Evolutionary conservation across 2,329 filamentous ascomycete genomes (phyloP).

Genomic region (Dothideomycetes sp.): DNA sequence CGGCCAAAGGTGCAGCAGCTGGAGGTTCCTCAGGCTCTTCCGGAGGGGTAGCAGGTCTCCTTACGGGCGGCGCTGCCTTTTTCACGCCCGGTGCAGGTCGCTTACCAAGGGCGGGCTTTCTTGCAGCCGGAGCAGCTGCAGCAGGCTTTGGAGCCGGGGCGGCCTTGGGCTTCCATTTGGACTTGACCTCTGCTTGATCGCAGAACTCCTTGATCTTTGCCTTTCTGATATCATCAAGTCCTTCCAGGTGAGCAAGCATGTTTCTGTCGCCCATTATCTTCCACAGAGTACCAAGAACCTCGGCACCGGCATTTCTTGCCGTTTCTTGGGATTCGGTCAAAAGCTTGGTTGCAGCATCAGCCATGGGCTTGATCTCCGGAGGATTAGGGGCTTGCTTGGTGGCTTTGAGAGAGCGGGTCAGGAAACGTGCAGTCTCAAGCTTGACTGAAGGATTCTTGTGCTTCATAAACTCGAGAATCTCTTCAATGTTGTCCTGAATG

Average conservation of each 20-base stretch:
- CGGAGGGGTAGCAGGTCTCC: conserved; percentile 26
- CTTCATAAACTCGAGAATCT: conserved; percentile 70
- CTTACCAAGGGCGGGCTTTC: conserved; percentile 43
- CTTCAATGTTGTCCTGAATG: conserved; percentile 79
- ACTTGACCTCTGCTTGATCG: conserved; percentile 70
- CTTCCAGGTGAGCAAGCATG: conserved; percentile 87
- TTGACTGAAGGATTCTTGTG: conserved; percentile 99
- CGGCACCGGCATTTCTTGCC: conserved; percentile 78
- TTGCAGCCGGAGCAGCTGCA: conserved; percentile 43
- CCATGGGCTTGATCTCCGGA: conserved; percentile 70
- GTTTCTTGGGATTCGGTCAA: conserved; percentile 80
- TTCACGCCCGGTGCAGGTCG: conserved; percentile 27
- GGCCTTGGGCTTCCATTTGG: conserved; percentile 85
- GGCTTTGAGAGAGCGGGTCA: conserved; percentile 76
- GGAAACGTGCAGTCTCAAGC: conserved; percentile 84
- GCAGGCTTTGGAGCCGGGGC: conserved; percentile 46
- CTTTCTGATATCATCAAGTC: conserved; percentile 90
- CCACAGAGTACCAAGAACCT: conserved; percentile 89
- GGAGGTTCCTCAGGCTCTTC: conserved; percentile 32
- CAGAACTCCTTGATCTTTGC: conserved; percentile 91
- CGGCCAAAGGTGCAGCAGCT: conserved; percentile 44
- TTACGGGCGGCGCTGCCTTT: conserved; percentile 33
- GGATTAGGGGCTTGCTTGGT: conserved; percentile 77
- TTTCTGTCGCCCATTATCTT: conserved; percentile 95
- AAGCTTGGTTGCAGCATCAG: conserved; percentile 82